These are phyloP conservation scores for Phytomonas sp. DNA, from an alignment of 208 protist species.

Conservation along the genomic window DNA sequence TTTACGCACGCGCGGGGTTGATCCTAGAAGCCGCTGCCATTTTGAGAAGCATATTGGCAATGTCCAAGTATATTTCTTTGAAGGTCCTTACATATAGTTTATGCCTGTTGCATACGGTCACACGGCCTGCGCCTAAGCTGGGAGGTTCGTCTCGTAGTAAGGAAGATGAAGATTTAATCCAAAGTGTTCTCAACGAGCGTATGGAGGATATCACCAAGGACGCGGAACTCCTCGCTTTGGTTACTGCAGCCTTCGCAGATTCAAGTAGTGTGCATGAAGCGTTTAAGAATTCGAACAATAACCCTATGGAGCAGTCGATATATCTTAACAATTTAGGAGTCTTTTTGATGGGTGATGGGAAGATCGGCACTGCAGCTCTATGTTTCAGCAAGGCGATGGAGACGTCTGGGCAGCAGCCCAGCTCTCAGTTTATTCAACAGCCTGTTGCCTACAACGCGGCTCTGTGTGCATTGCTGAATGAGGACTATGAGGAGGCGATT, in stretches of 20 bases:
- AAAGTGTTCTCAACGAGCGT: constrained; percentile 43
- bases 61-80: constrained; percentile 39
- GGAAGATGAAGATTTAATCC: constrained; percentile 69
- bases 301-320: constrained; percentile 37
- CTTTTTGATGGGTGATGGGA: constrained; percentile 63
- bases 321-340: constrained; percentile 88
- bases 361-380: constrained; percentile 66
- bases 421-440: constrained; percentile 23
- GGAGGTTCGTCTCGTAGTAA: constrained; percentile 37
- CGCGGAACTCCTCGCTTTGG: constrained; percentile 37
- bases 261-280: constrained; percentile 65
- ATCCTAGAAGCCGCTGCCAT: constrained; percentile 47
- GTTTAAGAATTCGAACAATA: constrained; percentile 34
- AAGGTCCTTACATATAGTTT: constrained; percentile 42
- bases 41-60: constrained; percentile 64
- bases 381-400: constrained; percentile 81
- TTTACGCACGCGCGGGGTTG: constrained; percentile 59
- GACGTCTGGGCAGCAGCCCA: constrained; percentile 18
- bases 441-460: constrained; percentile 78
- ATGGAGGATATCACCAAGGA: constrained; percentile 33
- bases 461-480: constrained; percentile 72
- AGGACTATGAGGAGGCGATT: constrained; percentile 68
- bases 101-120: constrained; percentile 79
- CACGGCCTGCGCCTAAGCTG: constrained; percentile 31
- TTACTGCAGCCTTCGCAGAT: constrained; percentile 61